phyloP scores from a whole-genome alignment of 257 asterid species.

The Euphrasia confusa region DNA sequence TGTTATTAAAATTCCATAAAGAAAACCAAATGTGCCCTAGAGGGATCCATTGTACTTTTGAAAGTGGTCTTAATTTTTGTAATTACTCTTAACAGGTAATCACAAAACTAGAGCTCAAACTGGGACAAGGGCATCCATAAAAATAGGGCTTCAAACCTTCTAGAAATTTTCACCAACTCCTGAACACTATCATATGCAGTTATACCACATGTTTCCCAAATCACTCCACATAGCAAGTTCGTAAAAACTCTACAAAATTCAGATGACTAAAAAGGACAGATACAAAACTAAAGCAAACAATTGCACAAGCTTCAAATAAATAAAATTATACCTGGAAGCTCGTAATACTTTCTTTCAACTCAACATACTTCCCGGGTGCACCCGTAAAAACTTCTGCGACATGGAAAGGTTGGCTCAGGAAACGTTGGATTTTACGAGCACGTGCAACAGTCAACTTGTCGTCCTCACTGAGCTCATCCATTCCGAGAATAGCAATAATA shows the following conservation, averaged over 20 bases:
- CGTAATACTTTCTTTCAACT: constrained; percentile 83
- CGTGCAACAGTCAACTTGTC: constrained; percentile 99
- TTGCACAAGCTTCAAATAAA: constrained; percentile 3
- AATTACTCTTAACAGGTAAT: not conserved
- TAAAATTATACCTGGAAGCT: constrained; percentile 79
- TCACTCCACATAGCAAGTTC: not conserved
- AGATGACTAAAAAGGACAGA: not conserved
- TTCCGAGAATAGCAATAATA: constrained; percentile 96
- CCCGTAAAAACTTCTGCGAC: constrained; percentile 99
- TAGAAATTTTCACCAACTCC: not conserved
- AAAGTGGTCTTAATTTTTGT: not conserved
- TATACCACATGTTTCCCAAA: not conserved
- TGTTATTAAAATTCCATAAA: not conserved
- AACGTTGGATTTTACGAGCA: constrained; percentile 85
- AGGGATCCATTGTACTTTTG: not conserved
- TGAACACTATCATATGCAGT: not conserved
- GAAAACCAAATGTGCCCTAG: not conserved
- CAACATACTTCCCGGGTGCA: constrained; percentile 95
- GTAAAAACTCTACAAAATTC: not conserved
- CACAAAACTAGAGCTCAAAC: too few relatives aligned
- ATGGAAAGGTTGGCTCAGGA: constrained; percentile 98
- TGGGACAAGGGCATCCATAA: too few relatives aligned
- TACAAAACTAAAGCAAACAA: not conserved
- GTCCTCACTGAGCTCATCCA: constrained; percentile 99
- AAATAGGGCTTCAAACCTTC: too few relatives aligned